Percentiles rank a stretch among this genome's conserved stretches.
phyloP scores from a whole-genome alignment of 768 basidiomycete genomes.

The Rubroboletus pulcherrimus region DNA sequence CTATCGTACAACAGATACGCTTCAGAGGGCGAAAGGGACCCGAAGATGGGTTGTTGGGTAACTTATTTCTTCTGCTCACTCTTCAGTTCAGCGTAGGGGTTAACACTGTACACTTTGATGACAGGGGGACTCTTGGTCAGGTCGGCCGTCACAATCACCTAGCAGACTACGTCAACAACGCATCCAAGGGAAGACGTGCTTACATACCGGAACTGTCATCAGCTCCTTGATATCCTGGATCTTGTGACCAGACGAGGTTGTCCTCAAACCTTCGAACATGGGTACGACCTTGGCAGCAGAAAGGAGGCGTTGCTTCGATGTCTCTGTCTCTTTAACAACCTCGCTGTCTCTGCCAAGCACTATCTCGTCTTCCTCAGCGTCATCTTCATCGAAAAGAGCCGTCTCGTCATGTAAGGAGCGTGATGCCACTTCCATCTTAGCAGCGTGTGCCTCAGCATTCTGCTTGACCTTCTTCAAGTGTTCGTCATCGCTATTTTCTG shows the following conservation, averaged over 20 bases:
- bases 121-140: slow-evolving; percentile 94
- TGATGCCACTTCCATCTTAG: slow-evolving; percentile 88
- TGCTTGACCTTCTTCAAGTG: slow-evolving; percentile 93
- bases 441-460: slow-evolving; percentile 84
- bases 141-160: slow-evolving; percentile 95
- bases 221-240: slow-evolving; percentile 94
- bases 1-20: slow-evolving; percentile 29
- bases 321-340: slow-evolving; percentile 44
- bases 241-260: slow-evolving; percentile 75
- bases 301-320: slow-evolving; percentile 71
- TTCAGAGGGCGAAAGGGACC: slow-evolving; percentile 1
- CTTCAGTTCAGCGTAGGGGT: slow-evolving; percentile 74
- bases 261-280: slow-evolving; percentile 78
- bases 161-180: slow-evolving; percentile 6
- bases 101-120: slow-evolving; percentile 95
- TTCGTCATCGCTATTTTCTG: slow-evolving; percentile 94
- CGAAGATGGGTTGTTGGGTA: slow-evolving; percentile 4
- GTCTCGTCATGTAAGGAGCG: slow-evolving; percentile 84
- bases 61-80: slow-evolving; percentile 31
- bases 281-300: slow-evolving; percentile 76
- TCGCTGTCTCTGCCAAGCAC: slow-evolving; percentile 59
- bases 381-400: slow-evolving; percentile 86
- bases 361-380: slow-evolving; percentile 76
- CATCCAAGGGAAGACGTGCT: background rate
- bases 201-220: slow-evolving; percentile 86